Evolutionary conservation across 2,329 filamentous ascomycete genomes (phyloP), one percentile per base, ranked within the genome.

Genomic region (Diaporthe amygdali): DNA sequence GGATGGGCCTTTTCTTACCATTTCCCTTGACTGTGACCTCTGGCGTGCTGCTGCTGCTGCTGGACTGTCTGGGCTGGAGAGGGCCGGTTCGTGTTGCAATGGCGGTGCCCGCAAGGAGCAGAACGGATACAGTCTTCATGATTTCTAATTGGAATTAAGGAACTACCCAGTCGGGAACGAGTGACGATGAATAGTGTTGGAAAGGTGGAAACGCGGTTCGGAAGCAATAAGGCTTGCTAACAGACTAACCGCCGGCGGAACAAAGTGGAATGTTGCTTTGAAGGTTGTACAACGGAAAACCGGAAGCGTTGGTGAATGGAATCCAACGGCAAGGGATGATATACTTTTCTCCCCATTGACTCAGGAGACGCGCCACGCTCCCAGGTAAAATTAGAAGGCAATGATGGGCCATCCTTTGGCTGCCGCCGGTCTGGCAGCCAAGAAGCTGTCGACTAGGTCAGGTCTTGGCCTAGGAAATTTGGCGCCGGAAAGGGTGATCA

Each of bases 381-480:
- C 41, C 69, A 47, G 25, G 51, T 69, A 61, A 69, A 69, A 69
- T 69, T 69, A 69, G 69, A 59, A 66, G 52, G 22, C 54, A 41
- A 64, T 34, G 44, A 51, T 41, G 39, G 54, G 47, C 47, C 37
- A 64, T 30, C 46, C 25, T 44, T 44, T 49, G 37, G 46, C 27
- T 41, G 68, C 68, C 55, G 49, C 55, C 68, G 46, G 49, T 41
- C 49, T 64, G 66, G 2, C n/a, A 22, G 69, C 69, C 69, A 71
- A 68, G 69, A 47, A 34, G 17, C 59, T 64, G 59, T 64, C 59
- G 41, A 49, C 59, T 49, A 14, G 59, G 59, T 20, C 15, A 15
- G 44, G 59, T 49, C 59, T 64, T 64, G 59, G 59, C 59, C 59
- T 37, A 64, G 59, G 44, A 64, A 37, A 64, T 64, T 64, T 49